A percentile compares a stretch with the other conserved stretches of the same genome.
Evolutionary conservation across 2,329 filamentous ascomycete species (phyloP).

Genomic region (Talaromyces atroroseus): DNA sequence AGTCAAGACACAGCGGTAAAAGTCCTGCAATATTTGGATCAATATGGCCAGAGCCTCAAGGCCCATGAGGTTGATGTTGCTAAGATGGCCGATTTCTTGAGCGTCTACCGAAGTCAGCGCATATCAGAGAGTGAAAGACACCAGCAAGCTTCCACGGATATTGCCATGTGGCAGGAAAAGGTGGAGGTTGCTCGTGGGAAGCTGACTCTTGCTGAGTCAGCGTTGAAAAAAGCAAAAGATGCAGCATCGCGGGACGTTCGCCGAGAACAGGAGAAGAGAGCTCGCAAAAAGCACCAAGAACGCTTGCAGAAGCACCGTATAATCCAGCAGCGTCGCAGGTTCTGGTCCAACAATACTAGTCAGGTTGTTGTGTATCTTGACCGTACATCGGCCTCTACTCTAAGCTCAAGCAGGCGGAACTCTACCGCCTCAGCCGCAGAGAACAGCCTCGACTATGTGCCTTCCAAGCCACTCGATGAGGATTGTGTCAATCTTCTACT

Average conservation of each 20-base stretch:
- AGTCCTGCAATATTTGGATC: conserved; percentile 28
- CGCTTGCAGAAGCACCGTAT: conserved; percentile 20
- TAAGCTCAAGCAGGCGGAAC: conserved; percentile 18
- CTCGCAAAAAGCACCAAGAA: conserved; percentile 22
- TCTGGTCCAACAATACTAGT: conserved; percentile 33
- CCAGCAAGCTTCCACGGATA: conserved; percentile 20
- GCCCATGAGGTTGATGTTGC: conserved; percentile 25
- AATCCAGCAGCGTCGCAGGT: conserved; percentile 27
- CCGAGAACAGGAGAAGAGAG: conserved; percentile 18
- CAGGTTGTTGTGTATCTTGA: conserved; percentile 34
- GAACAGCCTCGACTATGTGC: neutral
- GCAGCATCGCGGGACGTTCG: conserved; percentile 15
- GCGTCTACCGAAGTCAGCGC: conserved; percentile 29
- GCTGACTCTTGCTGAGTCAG: conserved; percentile 2
- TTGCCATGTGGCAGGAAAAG: conserved; percentile 23
- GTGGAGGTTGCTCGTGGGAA: conserved; percentile 16
- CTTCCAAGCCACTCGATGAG: conserved; percentile 5
- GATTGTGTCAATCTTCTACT: conserved; percentile 39
- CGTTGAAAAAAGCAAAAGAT: conserved; percentile 20
- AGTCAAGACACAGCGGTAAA: conserved; percentile 20
- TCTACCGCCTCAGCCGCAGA: conserved; percentile 23
- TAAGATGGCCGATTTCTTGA: conserved; percentile 30
- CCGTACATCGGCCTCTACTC: conserved; percentile 20
- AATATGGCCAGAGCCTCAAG: conserved; percentile 28
- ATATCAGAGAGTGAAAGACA: conserved; percentile 21